These are phyloP conservation scores for Phytomonas francai DNA, from an alignment of 208 protist species.

Conservation along the genomic window DNA sequence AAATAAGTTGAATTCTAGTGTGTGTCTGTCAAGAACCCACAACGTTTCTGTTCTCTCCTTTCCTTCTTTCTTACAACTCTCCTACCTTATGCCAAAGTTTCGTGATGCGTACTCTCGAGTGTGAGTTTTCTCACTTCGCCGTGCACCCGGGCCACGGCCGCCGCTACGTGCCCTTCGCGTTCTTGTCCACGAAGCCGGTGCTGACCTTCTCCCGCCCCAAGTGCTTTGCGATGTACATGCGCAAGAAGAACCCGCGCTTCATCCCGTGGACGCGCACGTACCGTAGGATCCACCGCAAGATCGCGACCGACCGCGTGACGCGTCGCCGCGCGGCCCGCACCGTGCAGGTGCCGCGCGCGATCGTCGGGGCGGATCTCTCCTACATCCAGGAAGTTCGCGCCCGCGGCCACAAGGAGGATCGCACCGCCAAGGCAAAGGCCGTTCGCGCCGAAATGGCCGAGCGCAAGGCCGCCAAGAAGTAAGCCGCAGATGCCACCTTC, in stretches of 20 bases:
- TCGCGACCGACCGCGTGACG: slow-evolving; percentile 69
- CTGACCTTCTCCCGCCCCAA: slow-evolving; percentile 88
- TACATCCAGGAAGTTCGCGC: slow-evolving; percentile 86
- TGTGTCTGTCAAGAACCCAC: background rate
- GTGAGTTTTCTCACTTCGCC: slow-evolving; percentile 90
- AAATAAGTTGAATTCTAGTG: background rate
- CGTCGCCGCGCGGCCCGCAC: slow-evolving; percentile 76
- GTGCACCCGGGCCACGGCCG: slow-evolving; percentile 92
- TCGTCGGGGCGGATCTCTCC: slow-evolving; percentile 83
- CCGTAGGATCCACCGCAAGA: slow-evolving; percentile 91
- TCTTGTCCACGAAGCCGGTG: slow-evolving; percentile 92
- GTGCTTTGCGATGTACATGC: slow-evolving; percentile 89
- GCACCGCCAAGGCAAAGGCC: slow-evolving; percentile 85
- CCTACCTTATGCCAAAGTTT: background rate
- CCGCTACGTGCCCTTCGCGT: slow-evolving; percentile 90
- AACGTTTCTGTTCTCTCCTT: background rate
- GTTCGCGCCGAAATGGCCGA: slow-evolving; percentile 83
- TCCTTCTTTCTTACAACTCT: background rate
- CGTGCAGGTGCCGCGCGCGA: slow-evolving; percentile 68
- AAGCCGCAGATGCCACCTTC: too few relatives aligned
- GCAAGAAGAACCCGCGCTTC: slow-evolving; percentile 93
- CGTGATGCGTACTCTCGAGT: slow-evolving; percentile 88
- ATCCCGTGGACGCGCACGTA: slow-evolving; percentile 90
- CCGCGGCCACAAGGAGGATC: slow-evolving; percentile 56
- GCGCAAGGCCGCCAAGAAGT: slow-evolving; percentile 90